These are phyloP conservation scores for Klebsormidium nitens DNA, from an alignment of 139 green algal genomes.

Conservation along the genomic window DNA sequence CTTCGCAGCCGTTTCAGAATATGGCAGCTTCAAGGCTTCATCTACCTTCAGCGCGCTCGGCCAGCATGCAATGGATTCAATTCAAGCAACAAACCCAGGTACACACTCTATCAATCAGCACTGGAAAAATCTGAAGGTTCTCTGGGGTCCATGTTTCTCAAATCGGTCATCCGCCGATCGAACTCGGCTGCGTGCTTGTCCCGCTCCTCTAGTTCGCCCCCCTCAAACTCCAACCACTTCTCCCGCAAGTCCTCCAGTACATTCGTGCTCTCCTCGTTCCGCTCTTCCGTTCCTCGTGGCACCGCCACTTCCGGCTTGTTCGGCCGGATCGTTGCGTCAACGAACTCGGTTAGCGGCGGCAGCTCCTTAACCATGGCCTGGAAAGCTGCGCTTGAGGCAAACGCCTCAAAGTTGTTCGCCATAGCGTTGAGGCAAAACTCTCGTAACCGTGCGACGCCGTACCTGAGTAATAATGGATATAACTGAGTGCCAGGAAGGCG, in stretches of 20 bases:
- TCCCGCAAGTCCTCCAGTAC: slow-evolving; percentile 36
- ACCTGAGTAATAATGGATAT: too few species aligned
- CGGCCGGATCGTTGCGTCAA: neutral
- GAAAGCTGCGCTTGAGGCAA: slow-evolving; percentile 16
- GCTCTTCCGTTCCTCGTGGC: neutral
- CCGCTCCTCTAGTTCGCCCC: slow-evolving; percentile 32
- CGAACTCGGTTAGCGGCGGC: neutral
- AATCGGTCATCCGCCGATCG: slow-evolving; percentile 24
- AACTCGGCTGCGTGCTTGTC: slow-evolving; percentile 28
- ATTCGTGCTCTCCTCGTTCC: slow-evolving; percentile 11
- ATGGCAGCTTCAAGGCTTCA: too few species aligned
- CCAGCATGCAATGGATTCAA: too few species aligned
- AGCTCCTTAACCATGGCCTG: slow-evolving; percentile 15
- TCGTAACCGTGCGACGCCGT: slow-evolving; percentile 29
- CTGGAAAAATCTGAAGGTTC: too few species aligned
- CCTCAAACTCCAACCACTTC: slow-evolving; percentile 41
- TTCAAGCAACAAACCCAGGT: too few species aligned
- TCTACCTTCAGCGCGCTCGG: too few species aligned
- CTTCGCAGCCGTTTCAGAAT: too few species aligned
- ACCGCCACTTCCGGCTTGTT: neutral
- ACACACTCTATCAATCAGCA: too few species aligned
- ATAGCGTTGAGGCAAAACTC: slow-evolving; percentile 36
- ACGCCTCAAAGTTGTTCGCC: slow-evolving; percentile 35
- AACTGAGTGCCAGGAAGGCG: too few species aligned
- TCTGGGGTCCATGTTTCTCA: too few species aligned